Evolutionary conservation across 768 basidiomycete genomes (phyloP), one percentile per base, ranked within the genome.

Genomic region (Stropharia rugosoannulata): DNA sequence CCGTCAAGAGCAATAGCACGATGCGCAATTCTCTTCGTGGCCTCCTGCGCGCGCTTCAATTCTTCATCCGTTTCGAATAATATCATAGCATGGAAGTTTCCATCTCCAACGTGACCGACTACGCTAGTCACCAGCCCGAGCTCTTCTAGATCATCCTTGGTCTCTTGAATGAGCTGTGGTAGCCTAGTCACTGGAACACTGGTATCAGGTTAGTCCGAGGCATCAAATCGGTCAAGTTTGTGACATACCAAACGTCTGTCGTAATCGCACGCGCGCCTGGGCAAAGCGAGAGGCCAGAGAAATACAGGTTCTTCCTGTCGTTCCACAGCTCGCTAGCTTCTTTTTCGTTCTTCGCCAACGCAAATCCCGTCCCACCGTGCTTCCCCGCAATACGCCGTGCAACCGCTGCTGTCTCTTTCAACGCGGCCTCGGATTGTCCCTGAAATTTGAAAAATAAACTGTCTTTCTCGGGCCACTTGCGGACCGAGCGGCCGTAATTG

Each of bases 381-480:
- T 80, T 83, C 65, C 76, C 74, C 8, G 82, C 77, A 32, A 92
- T 75, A 48, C 70, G 70, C 59, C 83, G 74, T 18, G 87, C 84
- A 13, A 86, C 75, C 4, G 73, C 72, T 0, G 86, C 55, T 15
- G 85, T 83, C 59, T 88, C 87, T 2, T 74, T 67, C 18, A 91
- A 68, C 4, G 84, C 78, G 1, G 77, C 72, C 0, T 73, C 73
- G 1, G 84, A 80, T 6, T 84, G 79, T 16, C 89, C 89, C 62
- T 91, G 89, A 66, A 95, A 84, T 68, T 93, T 92, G 80, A 95
- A 89, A 73, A 92, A 91, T 13, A 95, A 75, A n/a, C 81, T 83
- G 65, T 92, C 89, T 32, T 72, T 74, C 52, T 80, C 82, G 0
- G 80, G 80, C 72, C 85, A 91, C 57, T 77, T 78, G 38, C 75